Evolutionary conservation across 768 basidiomycete species (phyloP), one percentile per base, ranked within the genome.

Genomic region (Coprinopsis strossmayeri): DNA sequence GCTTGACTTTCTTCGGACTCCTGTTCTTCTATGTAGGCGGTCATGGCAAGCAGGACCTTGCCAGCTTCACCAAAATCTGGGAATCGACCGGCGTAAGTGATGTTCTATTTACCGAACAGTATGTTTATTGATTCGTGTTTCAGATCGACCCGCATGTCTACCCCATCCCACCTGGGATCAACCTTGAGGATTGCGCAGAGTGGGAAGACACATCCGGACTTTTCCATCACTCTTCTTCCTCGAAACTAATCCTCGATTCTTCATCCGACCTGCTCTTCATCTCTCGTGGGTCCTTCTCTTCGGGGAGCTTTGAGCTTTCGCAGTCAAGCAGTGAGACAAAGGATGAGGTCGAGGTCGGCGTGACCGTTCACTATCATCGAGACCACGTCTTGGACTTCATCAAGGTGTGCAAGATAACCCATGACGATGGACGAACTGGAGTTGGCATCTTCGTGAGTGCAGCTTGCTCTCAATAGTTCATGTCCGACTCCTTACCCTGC

Each of bases 371-470:
- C 24, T 25, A 42, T 23, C 20, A 13, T 20, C 20, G 25, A 5
- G 11, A 21, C 4, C 20, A 20, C 10, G 20, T 42, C 41, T 20
- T 42, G 7, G 41, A 42, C 12, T 11, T 42, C 41, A 23, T 26
- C 18, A 42, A 42, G 24, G 41, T 42, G 5, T 42, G 41, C 41
- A 42, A 21, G 24, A 26, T 42, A 11, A 26, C 18, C 7, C 41
- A 17, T 11, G 18, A 13, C 5, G 41, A 42, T 26, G 24, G 41
- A 9, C 9, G 13, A 5, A 21, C 10, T 11, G 41, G 41, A 9
- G 41, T 42, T 42, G 41, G 41, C 20, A 42, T 42, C 17, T 42
- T 42, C 24, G 41, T 42, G 24, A 23, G 41, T 42, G 10, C 10
- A 38, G 9, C 17, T 38, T 38, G 37, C 12, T 18, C 37, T 13